Evolutionary conservation across 2,329 filamentous ascomycete species (phyloP), one percentile per base, ranked within the genome.

Genomic region (Albophoma yamanashiensis): DNA sequence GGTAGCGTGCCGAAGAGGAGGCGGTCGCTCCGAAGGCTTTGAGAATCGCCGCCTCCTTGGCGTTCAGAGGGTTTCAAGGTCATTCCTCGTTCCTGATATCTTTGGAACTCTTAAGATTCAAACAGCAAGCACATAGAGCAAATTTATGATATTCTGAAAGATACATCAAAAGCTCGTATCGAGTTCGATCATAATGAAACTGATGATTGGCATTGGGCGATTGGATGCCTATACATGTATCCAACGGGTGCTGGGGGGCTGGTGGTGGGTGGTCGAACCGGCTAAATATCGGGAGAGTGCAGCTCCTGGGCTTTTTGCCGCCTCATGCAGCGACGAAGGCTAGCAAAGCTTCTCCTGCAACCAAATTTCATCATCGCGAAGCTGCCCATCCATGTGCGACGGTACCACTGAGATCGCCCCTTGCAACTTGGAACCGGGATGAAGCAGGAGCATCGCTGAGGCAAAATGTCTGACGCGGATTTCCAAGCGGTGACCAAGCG

Each of bases 401-500:
- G 68, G 66, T 66, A 70, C 68, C 70, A 65, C 67, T 64, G 68
- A 64, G 62, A 68, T 64, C 66, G 63, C 66, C 65, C 68, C 70
- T 70, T 72, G 69, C 70, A 72, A 70, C 68, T 68, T 74, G 67
- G 73, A 75, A 74, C 70, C 73, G 72, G 74, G 74, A 76, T 76
- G 75, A 77, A 70, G 72, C 69, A 65, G 66, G 67, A 64, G 64
- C 61, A 65, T 60, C 60, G 62, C 64, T 74, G 69, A 74, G 66
- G 65, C 74, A 82, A 73, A 67, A 87, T 88, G 84, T 86, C 84
- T 77, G 83, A 87, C 79, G 88, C 89, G 76, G 91, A 95, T 76
- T 94, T 96, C 77, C 90, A 94, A 72, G 83, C 87, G 70, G 89
- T 96, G 76, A 87, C 87, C 77, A 89, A 87, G 81, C 88, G 93